Percentiles rank a stretch among this genome's conserved stretches.
Evolutionary conservation across 2,329 filamentous ascomycete genomes (phyloP).

Genomic region (Nigrospora osmanthi): DNA sequence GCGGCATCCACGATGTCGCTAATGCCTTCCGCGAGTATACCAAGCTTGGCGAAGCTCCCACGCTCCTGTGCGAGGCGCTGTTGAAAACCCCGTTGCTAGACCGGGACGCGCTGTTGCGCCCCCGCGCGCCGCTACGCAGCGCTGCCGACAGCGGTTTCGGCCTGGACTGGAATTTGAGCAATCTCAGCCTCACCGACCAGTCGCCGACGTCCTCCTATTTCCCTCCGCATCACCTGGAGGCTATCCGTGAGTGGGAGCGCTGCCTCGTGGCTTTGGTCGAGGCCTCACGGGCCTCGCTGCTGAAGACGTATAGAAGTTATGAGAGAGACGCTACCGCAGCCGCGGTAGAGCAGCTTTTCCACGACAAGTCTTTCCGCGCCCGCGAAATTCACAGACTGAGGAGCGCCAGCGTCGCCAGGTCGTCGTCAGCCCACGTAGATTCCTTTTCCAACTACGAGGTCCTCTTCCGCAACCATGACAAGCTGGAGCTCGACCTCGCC

Average conservation of each 20-base stretch:
- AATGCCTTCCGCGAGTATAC: slow-evolving; percentile 34
- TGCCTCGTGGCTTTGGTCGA: slow-evolving; percentile 33
- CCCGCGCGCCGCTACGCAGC: background rate
- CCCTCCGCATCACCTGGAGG: slow-evolving; percentile 25
- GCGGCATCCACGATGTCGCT: slow-evolving; percentile 24
- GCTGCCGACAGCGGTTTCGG: slow-evolving; percentile 4
- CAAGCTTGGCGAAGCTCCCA: slow-evolving; percentile 30
- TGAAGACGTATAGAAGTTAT: slow-evolving; percentile 36
- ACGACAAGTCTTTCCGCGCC: slow-evolving; percentile 31
- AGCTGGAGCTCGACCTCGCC: slow-evolving; percentile 30
- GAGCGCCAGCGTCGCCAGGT: slow-evolving; percentile 32
- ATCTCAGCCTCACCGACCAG: slow-evolving; percentile 7
- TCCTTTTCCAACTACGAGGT: slow-evolving; percentile 38
- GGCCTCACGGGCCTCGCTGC: slow-evolving; percentile 30
- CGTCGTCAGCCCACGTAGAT: slow-evolving; percentile 33
- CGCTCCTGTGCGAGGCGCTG: slow-evolving; percentile 30
- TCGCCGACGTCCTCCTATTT: slow-evolving; percentile 6
- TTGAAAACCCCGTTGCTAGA: slow-evolving; percentile 12
- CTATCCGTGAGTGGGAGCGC: slow-evolving; percentile 35
- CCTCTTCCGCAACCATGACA: slow-evolving; percentile 39
- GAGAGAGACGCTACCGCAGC: slow-evolving; percentile 33
- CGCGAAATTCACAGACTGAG: slow-evolving; percentile 37
- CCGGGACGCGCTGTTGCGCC: background rate
- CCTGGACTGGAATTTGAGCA: background rate
- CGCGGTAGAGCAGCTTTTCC: slow-evolving; percentile 34